A percentile compares a stretch with the other conserved stretches of the same genome.
These are phyloP conservation scores for Entophlyctis luteolus DNA, from an alignment of 192 early-diverging fungal species.

Conservation along the genomic window DNA sequence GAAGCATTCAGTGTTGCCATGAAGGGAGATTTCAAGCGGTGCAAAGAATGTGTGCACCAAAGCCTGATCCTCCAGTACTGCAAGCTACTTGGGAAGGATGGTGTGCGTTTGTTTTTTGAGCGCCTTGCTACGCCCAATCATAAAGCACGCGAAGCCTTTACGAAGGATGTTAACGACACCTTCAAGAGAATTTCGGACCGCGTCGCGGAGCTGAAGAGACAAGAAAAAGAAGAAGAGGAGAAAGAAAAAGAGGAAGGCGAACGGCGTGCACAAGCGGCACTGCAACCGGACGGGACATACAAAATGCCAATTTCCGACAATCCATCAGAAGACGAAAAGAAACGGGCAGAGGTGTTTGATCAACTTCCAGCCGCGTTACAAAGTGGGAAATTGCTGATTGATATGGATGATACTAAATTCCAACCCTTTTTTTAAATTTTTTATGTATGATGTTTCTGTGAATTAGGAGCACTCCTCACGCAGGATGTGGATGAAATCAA, in stretches of 20 bases:
- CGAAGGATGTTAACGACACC: constrained; percentile 78
- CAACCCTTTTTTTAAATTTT: constrained; percentile 5
- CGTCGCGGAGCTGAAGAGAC: constrained; percentile 61
- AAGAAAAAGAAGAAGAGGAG: constrained; percentile 46
- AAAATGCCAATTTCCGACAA: constrained; percentile 64
- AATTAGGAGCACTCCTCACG: constrained; percentile 61
- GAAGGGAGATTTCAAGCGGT: constrained; percentile 59
- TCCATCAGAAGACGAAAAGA: constrained; percentile 52
- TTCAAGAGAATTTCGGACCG: constrained; percentile 76
- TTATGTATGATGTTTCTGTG: neutral
- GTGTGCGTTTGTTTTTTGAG: constrained; percentile 77
- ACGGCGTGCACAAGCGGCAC: constrained; percentile 64
- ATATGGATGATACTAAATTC: neutral
- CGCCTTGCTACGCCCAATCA: constrained; percentile 56
- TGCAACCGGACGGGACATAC: constrained; percentile 72
- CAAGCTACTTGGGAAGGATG: constrained; percentile 73
- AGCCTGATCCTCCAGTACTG: constrained; percentile 83
- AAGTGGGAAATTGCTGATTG: constrained; percentile 27
- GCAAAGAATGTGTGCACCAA: constrained; percentile 76
- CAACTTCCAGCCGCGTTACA: constrained; percentile 68
- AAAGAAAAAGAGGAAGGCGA: constrained; percentile 48
- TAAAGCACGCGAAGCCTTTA: constrained; percentile 73
- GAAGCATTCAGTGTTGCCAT: constrained; percentile 78
- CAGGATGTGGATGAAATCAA: constrained; percentile 83
- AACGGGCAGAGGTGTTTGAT: constrained; percentile 63